Conservation (phyloP, 139 green algal species). For the Tetraselmis striata region DNA sequence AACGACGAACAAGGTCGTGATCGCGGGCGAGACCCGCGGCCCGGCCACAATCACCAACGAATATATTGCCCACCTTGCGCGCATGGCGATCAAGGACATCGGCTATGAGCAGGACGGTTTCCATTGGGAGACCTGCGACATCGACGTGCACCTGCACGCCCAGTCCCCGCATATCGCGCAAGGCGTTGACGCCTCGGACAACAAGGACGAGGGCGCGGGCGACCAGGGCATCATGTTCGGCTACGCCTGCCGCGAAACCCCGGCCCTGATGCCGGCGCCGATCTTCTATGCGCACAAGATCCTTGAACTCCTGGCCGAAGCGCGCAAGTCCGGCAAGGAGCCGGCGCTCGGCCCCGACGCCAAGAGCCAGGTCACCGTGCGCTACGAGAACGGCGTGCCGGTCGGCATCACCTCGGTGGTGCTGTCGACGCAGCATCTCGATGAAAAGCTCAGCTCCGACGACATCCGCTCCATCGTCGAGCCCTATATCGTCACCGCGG, state of each 20-base stretch:
- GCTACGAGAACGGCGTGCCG: conserved; percentile 94
- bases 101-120: conserved; percentile 92
- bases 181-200: conserved; percentile 97
- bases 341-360: conserved; percentile 94
- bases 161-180: conserved; percentile 98
- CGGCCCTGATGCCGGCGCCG: conserved; percentile 97
- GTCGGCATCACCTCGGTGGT: conserved; percentile 97
- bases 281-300: conserved; percentile 95
- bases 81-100: conserved; percentile 59
- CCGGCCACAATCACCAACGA: conserved; percentile 99
- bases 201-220: conserved; percentile 97
- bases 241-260: conserved; percentile 97
- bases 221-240: conserved; percentile 99
- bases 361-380: conserved; percentile 98
- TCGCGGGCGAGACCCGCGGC: conserved; percentile 99
- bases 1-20: conserved; percentile 99
- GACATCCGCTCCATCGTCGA: conserved; percentile 94
- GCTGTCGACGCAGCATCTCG: conserved; percentile 93
- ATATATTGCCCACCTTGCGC: conserved; percentile 63
- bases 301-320: conserved; percentile 79
- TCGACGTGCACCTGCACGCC: conserved; percentile 97
- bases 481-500: conserved; percentile 98
- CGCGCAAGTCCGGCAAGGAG: conserved; percentile 84
- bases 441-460: conserved; percentile 88
- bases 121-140: conserved; percentile 95